Percentiles rank a stretch among this genome's conserved stretches.
phyloP scores from a whole-genome alignment of 805 yeast genomes.

The Metschnikowia matae region DNA sequence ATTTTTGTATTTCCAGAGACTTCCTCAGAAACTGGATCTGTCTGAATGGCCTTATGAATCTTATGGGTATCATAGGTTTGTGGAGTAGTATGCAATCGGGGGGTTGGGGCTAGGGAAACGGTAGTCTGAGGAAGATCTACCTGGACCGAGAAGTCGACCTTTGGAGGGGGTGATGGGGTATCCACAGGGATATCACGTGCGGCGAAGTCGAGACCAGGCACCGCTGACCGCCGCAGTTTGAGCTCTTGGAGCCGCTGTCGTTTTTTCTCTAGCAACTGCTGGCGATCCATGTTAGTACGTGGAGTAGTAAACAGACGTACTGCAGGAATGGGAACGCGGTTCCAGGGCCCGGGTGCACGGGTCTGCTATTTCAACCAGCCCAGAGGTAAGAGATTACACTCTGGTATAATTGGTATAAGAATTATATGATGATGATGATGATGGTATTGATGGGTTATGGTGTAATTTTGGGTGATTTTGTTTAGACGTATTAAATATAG shows the following conservation, averaged over 20 bases:
- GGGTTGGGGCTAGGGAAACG: neutral
- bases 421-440: too few species aligned
- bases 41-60: slow-evolving; percentile 25
- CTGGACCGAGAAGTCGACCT: slow-evolving; percentile 27
- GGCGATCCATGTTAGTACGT: slow-evolving; percentile 29
- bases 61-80: neutral
- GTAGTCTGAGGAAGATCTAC: slow-evolving; percentile 18
- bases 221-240: slow-evolving; percentile 21
- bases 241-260: slow-evolving; percentile 32
- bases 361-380: neutral
- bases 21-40: slow-evolving; percentile 3
- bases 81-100: neutral
- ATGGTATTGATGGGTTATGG: too few species aligned
- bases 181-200: slow-evolving; percentile 4
- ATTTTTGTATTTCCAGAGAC: too few species aligned
- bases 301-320: slow-evolving; percentile 11
- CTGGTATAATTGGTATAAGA: too few species aligned
- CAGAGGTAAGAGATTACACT: too few species aligned
- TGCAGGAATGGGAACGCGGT: slow-evolving; percentile 8
- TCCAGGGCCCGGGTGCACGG: slow-evolving; percentile 1
- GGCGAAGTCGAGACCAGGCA: slow-evolving; percentile 12
- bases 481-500: too few species aligned
- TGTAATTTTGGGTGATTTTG: too few species aligned
- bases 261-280: slow-evolving; percentile 36
- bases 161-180: slow-evolving; percentile 1